Base-by-base conservation (phyloP, 2,329 filamentous ascomycete species). In the Aspergillus caelatus region DNA sequence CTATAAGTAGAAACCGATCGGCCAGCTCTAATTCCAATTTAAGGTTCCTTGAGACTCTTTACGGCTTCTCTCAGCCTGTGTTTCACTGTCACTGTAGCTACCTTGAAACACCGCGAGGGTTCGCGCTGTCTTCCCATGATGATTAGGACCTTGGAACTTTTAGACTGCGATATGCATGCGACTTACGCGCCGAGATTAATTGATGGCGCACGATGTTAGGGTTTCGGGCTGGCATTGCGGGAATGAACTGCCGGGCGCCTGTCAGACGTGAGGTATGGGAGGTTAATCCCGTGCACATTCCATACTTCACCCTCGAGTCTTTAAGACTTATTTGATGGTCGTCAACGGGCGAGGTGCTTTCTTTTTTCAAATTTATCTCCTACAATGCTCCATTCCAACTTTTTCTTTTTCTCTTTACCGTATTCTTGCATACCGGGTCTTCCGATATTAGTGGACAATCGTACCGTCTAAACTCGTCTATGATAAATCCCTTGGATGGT, bases 51-150 rank as follows among this genome's bases (percentile, higher is more conserved):
- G 23, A 50, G 16, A 46, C 58, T 43, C 50, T 41, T 48, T n/a
- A 26, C 21, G 12, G 28, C 43, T 54, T 41, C 62, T 62, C 64
- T 48, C 41, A 57, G 61, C 64, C 63, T 65, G 23, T 64, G 60
- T 64, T 62, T 66, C 48, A 48, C 39, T 34, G 32, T 36, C 53
- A 8, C 39, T 45, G n/a, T 53, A 19, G 34, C n/a, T 26, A 36
- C 54, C 58, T 41, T 62, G 64, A 61, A 64, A 64, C 62, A 41
- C 45, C 19, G 45, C 32, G 21, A 52, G 19, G 57, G 57, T 50
- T 58, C 43, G 41, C 26, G 46, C 46, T 1, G 43, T 16, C 43
- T 28, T 19, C 30, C 26, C 28, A 48, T 16, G 7, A 14, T 48
- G 26, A 36, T 21, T 9, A 36, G 12, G 12, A n/a, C 16, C 5